Evolutionary conservation across 805 yeast species (phyloP).

Genomic region (Pachysolen tannophilus): DNA sequence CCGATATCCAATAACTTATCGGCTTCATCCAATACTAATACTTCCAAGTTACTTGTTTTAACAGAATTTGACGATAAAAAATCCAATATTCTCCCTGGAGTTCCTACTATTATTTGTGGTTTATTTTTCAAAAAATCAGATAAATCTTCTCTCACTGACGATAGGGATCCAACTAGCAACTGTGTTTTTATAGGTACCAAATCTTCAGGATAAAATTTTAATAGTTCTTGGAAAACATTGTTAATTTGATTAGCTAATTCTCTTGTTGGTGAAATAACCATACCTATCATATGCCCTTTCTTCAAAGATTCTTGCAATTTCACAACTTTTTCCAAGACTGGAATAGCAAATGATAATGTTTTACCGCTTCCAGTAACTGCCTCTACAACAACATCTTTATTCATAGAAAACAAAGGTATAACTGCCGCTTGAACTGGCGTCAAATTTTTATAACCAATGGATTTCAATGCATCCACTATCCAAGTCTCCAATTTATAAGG

Average conservation of each 20-base stretch:
- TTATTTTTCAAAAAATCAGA: constrained; percentile 40
- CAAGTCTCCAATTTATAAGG: constrained; percentile 54
- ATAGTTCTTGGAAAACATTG: constrained; percentile 50
- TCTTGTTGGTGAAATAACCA: constrained; percentile 66
- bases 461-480: constrained; percentile 61
- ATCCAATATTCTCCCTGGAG: constrained; percentile 86
- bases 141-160: constrained; percentile 63
- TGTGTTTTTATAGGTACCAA: constrained; percentile 40
- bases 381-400: constrained; percentile 94
- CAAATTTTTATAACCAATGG: constrained; percentile 73
- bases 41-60: constrained; percentile 56
- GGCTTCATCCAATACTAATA: constrained; percentile 85
- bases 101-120: constrained; percentile 80
- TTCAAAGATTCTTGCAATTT: constrained; percentile 26
- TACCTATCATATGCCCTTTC: constrained; percentile 62
- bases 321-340: constrained; percentile 63
- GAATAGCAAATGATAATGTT: constrained; percentile 83
- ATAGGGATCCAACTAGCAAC: constrained; percentile 55
- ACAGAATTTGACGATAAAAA: constrained; percentile 55
- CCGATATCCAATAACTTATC: constrained; percentile 79
- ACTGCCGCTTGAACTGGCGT: constrained; percentile 97
- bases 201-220: constrained; percentile 50
- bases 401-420: constrained; percentile 72
- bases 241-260: constrained; percentile 65
- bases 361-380: constrained; percentile 99